These are phyloP conservation scores for Mallotus repandus DNA, from an alignment of 441 rosid genomes.

Conservation along the genomic window DNA sequence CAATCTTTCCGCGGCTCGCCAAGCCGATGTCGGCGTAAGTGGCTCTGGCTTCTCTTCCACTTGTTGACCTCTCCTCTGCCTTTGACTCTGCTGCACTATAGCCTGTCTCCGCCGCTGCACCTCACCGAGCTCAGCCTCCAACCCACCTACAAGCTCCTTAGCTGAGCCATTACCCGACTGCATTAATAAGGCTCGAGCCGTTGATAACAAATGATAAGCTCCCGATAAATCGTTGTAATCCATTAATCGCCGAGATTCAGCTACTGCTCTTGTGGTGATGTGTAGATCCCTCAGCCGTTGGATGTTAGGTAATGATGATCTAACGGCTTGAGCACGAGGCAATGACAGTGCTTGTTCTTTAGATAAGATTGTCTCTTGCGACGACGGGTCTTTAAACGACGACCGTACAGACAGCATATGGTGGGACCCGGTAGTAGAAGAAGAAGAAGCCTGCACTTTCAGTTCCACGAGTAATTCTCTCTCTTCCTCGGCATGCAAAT, in stretches of 20 bases:
- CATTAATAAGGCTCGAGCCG: conserved; percentile 68
- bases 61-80: conserved; percentile 21
- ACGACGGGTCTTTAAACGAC: conserved; percentile 52
- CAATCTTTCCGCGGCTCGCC: conserved; percentile 91
- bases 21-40: conserved; percentile 87
- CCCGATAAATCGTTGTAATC: conserved; percentile 53
- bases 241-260: conserved; percentile 67
- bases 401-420: conserved; percentile 59
- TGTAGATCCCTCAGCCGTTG: conserved; percentile 70
- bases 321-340: conserved; percentile 51
- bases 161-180: conserved; percentile 39
- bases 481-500: conserved; percentile 67
- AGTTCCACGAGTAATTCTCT: conserved; percentile 70
- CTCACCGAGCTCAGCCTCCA: conserved; percentile 73
- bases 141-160: conserved; percentile 48
- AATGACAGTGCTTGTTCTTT: conserved; percentile 46
- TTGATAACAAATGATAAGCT: conserved; percentile 58
- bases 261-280: conserved; percentile 64
- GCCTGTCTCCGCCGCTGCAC: conserved; percentile 39
- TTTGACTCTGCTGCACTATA: conserved; percentile 27
- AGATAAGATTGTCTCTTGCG: conserved; percentile 41
- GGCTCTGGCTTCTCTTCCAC: conserved; percentile 55
- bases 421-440: conserved; percentile 32
- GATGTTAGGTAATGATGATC: conserved; percentile 45
- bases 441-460: conserved; percentile 40